phyloP scores from a whole-genome alignment of 202 grass and related monocot genomes.

The Eragrostis tef region DNA sequence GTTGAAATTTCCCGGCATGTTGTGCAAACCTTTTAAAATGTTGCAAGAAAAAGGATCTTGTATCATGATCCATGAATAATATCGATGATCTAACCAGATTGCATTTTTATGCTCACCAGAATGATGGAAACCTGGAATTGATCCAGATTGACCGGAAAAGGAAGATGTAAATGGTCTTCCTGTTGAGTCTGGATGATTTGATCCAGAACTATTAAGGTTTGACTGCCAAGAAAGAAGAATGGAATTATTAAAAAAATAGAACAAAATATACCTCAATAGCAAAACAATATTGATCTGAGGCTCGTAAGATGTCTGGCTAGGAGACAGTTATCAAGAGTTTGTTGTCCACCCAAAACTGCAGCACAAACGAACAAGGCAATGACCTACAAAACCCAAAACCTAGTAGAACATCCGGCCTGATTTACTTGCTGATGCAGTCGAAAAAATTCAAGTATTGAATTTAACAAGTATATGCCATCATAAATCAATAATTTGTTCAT shows the following conservation, averaged over 20 bases:
- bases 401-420: not conserved
- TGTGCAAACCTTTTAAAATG: slow-evolving; percentile 68
- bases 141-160: slow-evolving; percentile 78
- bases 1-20: slow-evolving; percentile 81
- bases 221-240: slow-evolving; percentile 60
- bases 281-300: not conserved
- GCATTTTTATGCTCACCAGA: slow-evolving; percentile 57
- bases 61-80: not conserved
- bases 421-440: too few species aligned
- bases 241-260: slow-evolving; percentile 25
- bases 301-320: not conserved
- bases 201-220: slow-evolving; percentile 70
- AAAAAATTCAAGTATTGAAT: too few species aligned
- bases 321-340: not conserved
- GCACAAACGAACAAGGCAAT: slow-evolving; percentile 32
- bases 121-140: slow-evolving; percentile 79
- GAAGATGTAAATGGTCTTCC: slow-evolving; percentile 70
- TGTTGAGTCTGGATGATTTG: slow-evolving; percentile 80
- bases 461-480: too few species aligned
- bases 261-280: not conserved
- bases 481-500: too few species aligned
- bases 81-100: slow-evolving; percentile 28
- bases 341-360: not conserved
- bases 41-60: slow-evolving; percentile 27
- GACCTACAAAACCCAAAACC: not conserved